phyloP scores from a whole-genome alignment of 2,329 filamentous ascomycete species.

The Mycosphaerella arachidis region DNA sequence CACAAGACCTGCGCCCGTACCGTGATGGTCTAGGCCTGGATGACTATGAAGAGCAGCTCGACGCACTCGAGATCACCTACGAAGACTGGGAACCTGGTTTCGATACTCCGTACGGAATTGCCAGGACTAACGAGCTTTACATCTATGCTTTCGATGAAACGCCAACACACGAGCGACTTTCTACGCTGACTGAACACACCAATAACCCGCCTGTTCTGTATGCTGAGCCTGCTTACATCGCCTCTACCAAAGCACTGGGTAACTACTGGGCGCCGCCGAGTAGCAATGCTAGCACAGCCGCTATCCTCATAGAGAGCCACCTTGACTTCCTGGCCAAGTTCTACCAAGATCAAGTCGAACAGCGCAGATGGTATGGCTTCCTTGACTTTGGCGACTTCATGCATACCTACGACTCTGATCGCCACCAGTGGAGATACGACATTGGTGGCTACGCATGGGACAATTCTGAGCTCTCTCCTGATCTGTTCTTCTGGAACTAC shows the following conservation, averaged over 20 bases:
- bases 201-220: conserved; percentile 52
- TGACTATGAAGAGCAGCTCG: conserved; percentile 54
- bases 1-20: conserved; percentile 54
- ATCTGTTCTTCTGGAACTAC: conserved; percentile 60
- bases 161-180: conserved; percentile 46
- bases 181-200: conserved; percentile 42
- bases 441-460: conserved; percentile 63
- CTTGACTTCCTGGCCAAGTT: conserved; percentile 55
- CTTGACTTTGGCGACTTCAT: conserved; percentile 60
- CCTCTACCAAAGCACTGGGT: conserved; percentile 51
- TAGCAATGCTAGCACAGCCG: conserved; percentile 25
- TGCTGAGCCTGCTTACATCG: conserved; percentile 47
- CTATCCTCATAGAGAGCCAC: conserved; percentile 46
- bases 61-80: conserved; percentile 60
- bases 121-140: conserved; percentile 52
- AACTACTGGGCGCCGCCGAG: conserved; percentile 51
- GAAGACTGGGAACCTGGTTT: conserved; percentile 57
- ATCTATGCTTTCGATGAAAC: conserved; percentile 52
- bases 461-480: conserved; percentile 59
- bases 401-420: conserved; percentile 57
- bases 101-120: conserved; percentile 55
- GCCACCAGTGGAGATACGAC: conserved; percentile 60
- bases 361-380: conserved; percentile 60
- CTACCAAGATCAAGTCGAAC: conserved; percentile 53
- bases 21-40: conserved; percentile 56